Evolutionary conservation across 257 asterid species (phyloP), one percentile per base, ranked within the genome.

Genomic region (Coffea eugenioides): DNA sequence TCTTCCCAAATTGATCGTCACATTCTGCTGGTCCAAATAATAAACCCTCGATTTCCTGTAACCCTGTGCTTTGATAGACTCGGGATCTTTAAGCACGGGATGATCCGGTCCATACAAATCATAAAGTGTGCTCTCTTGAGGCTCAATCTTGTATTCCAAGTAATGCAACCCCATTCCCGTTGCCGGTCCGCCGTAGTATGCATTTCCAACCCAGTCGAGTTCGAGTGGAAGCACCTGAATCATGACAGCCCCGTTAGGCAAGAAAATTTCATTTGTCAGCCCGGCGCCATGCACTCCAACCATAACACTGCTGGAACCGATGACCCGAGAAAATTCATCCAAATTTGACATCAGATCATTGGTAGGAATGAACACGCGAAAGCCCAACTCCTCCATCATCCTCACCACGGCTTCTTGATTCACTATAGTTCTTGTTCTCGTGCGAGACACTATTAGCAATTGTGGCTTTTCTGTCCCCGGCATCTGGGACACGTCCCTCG

Each of bases 231-330:
- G 89, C 2, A 90, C 75, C 61, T 89, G 97, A 39, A 89, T 85
- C 79, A 74, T 27, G 13, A 92, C 92, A 0, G 90, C 92, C 0
- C 89, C 90, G 20, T n/a, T 67, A 4, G 92, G 88, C 82, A 90
- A 78, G 89, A 92, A 90, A 69, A 92, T 12, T 54, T 85, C 90
- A 56, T 90, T 86, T 0, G 93, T 86, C 27, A 91, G 85, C 18
- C 92, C 94, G 0, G 93, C 94, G 2, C 93, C 97, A 49, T 91
- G 97, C 54, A 82, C 92, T 15, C 91, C 96, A 45, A 90, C 91
- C 64, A 91, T 79, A 23, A 92, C 93, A 12, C 85, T 57, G 69
- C 93, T 84, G 2, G 89, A 85, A 85, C 89, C 88, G 10, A 89
- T 83, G 31, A 67, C 54, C 25, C 49, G 71, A 68, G 85, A 82